phyloP scores from a whole-genome alignment of 1,284 basidiomycete genomes.

The Abortiporus biennis region DNA sequence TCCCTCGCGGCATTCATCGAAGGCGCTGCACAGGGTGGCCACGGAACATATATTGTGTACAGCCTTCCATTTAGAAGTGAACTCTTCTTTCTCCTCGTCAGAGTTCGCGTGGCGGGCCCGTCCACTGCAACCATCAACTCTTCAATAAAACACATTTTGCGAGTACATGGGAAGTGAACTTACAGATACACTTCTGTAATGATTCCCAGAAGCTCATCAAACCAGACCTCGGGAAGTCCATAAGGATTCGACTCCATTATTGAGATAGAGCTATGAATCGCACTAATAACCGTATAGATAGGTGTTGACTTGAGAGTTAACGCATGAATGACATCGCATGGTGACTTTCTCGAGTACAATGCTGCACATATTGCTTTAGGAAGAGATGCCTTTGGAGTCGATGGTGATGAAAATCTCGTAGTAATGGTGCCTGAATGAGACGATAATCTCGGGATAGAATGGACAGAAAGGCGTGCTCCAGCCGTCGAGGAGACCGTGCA shows the following conservation, averaged over 20 bases:
- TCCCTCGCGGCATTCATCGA: slow-evolving; percentile 59
- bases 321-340: slow-evolving; percentile 48
- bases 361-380: slow-evolving; percentile 32
- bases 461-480: slow-evolving; percentile 35
- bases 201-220: slow-evolving; percentile 44
- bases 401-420: too few species aligned
- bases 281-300: slow-evolving; percentile 33
- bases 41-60: slow-evolving; percentile 62
- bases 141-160: slow-evolving; percentile 5
- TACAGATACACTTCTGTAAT: slow-evolving; percentile 55
- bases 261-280: slow-evolving; percentile 36
- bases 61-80: slow-evolving; percentile 44
- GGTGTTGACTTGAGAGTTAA: slow-evolving; percentile 37
- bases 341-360: slow-evolving; percentile 37
- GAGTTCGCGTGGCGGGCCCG: slow-evolving; percentile 26
- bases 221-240: slow-evolving; percentile 23
- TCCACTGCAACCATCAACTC: slow-evolving; percentile 25
- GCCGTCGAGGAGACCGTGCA: slow-evolving; percentile 37
- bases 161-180: slow-evolving; percentile 13
- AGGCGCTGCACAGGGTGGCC: slow-evolving; percentile 50
- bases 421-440: slow-evolving; percentile 7
- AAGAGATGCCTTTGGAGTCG: slow-evolving; percentile 11
- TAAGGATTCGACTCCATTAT: slow-evolving; percentile 30
- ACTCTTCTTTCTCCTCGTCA: slow-evolving; percentile 30
- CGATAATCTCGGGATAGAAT: slow-evolving; percentile 36